phyloP scores from a whole-genome alignment of 176 grass and related monocot genomes.

The Otatea glauca region DNA sequence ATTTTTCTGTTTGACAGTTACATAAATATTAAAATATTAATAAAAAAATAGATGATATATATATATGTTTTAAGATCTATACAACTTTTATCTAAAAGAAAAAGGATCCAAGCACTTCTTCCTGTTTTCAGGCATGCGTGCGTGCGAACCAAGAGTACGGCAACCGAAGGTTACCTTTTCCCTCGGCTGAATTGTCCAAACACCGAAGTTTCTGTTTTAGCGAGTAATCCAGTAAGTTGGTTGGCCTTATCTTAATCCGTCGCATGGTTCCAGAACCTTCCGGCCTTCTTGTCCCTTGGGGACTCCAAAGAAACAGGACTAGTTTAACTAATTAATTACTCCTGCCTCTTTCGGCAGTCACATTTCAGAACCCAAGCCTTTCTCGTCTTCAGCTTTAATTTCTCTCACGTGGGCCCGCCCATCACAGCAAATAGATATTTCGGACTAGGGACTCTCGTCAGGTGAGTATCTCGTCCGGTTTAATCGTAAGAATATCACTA shows the following conservation, averaged over 20 bases:
- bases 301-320: conserved; percentile 30
- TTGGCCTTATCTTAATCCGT: background rate
- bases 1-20: too few species aligned
- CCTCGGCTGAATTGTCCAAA: background rate
- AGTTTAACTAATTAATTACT: background rate
- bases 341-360: conserved; percentile 27
- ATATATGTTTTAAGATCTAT: too few species aligned
- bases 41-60: too few species aligned
- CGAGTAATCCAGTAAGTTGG: background rate
- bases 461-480: background rate
- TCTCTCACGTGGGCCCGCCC: background rate
- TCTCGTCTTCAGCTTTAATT: background rate
- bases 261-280: conserved; percentile 31
- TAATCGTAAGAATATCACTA: background rate
- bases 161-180: background rate
- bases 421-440: background rate
- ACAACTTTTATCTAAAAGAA: too few species aligned
- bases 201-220: background rate
- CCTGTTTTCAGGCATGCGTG: too few species aligned
- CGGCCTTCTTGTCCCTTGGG: background rate
- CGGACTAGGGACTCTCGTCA: background rate
- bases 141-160: too few species aligned
- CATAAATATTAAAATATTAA: too few species aligned
- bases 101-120: too few species aligned
- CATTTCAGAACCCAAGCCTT: background rate